A percentile compares a stretch with the other conserved stretches of the same genome.
phyloP scores from a whole-genome alignment of 2,329 filamentous ascomycete genomes.

The Passalora sequoiae region DNA sequence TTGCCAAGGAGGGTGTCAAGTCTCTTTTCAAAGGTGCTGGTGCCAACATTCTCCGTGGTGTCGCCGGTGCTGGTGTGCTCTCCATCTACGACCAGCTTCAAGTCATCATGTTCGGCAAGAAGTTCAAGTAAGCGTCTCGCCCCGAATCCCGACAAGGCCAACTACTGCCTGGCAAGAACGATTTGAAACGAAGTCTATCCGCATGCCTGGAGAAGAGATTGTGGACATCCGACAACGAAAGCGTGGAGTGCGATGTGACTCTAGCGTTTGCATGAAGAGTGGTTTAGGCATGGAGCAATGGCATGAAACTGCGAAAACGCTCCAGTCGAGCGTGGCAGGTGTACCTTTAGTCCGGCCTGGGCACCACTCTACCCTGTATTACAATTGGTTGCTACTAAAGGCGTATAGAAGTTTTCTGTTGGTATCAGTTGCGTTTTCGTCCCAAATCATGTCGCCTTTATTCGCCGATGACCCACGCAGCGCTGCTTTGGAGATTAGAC shows the following conservation, averaged over 20 bases:
- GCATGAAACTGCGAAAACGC: slow-evolving; percentile 18
- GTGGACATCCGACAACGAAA: slow-evolving; percentile 24
- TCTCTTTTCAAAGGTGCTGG: slow-evolving; percentile 99
- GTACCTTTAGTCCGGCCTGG: slow-evolving; percentile 31
- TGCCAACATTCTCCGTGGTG: slow-evolving; percentile 99
- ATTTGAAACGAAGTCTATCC: slow-evolving; percentile 16
- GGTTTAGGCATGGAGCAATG: slow-evolving; percentile 18
- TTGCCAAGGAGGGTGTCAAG: slow-evolving; percentile 94
- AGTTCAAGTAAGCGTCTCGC: slow-evolving; percentile 64
- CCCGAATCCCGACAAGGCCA: slow-evolving; percentile 13
- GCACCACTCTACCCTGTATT: slow-evolving; percentile 32
- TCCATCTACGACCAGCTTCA: slow-evolving; percentile 99
- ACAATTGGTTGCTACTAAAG: slow-evolving; percentile 31
- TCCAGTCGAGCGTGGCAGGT: slow-evolving; percentile 24
- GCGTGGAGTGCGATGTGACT: slow-evolving; percentile 17
- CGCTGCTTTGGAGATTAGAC: no score
- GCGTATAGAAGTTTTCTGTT: slow-evolving; percentile 26
- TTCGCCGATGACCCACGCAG: no score
- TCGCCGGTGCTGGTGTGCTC: slow-evolving; percentile 99
- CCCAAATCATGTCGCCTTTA: no score
- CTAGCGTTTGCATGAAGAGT: slow-evolving; percentile 23
- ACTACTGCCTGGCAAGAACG: slow-evolving; percentile 10
- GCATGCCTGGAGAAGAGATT: slow-evolving; percentile 31
- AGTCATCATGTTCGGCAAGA: slow-evolving; percentile 99
- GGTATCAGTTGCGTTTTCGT: slow-evolving; percentile 3